Evolutionary conservation across 2,329 filamentous ascomycete species (phyloP), one percentile per base, ranked within the genome.

Genomic region (Paecilomyces formosus): DNA sequence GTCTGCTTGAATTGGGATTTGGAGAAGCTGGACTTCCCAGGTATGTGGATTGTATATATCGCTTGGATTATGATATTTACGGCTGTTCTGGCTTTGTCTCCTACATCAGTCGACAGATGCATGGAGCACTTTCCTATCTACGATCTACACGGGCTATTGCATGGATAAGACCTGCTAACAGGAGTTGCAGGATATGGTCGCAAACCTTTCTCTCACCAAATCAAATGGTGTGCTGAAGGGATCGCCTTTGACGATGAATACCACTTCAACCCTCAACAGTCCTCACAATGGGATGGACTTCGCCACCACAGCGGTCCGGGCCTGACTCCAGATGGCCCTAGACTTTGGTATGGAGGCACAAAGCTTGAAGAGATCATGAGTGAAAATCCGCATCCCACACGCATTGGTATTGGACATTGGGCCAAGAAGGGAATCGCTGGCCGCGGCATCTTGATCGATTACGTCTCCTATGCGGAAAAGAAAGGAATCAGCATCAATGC

Each of bases 1-100:
- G 77, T 84, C 22, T 79, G 79, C 55, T 69, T 86, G 24, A 81
- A 81, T 39, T 85, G 83, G 83, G 78, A 81, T 28, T 69, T 85
- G 45, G 78, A 78, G 54, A 84, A 85, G 64, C 70, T 85, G 1
- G 79, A 82, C n/a, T 70, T 68, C 12, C 71, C 72, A 57, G 71
- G 70, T 72, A 64, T 5, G 50, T 31, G 24, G 12, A 54, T 11
- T 8, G 3, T 11, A 31, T 11, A 21, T 4, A 18, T 22, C 21
- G 24, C 8, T 9, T 21, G n/a, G 39, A 21, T 45, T 45, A 18
- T 45, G 2, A n/a, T 39, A 6, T n/a, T 13, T 15, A 13, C 7
- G n/a, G n/a, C n/a, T 18, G 15, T 45, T 8, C 1, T 18, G 4
- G 15, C n/a, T 11, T 5, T 8, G 13, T 45, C 18, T 45, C 30